These are phyloP conservation scores for Suillus occidentalis DNA, from an alignment of 768 basidiomycete species.

Conservation along the genomic window DNA sequence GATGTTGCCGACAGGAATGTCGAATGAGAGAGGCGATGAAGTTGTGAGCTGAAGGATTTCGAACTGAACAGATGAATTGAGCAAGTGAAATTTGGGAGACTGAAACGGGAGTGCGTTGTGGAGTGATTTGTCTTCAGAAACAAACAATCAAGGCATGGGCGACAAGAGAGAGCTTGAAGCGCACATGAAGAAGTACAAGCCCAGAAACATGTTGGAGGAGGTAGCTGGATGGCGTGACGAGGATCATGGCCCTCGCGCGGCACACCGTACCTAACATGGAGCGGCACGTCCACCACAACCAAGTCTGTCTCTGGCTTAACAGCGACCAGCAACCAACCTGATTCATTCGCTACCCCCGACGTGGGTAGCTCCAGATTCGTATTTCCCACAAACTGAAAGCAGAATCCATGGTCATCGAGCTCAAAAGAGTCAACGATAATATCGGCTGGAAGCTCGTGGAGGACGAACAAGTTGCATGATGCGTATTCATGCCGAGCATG, in stretches of 20 bases:
- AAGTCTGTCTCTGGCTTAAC: constrained; percentile 18
- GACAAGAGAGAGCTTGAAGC: constrained; percentile 4
- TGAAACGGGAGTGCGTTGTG: constrained; percentile 11
- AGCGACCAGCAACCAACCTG: constrained; percentile 32
- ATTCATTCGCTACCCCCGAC: constrained; percentile 29
- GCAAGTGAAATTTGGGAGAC: constrained; percentile 25
- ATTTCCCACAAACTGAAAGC: constrained; percentile 37
- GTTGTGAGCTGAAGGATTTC: constrained; percentile 6
- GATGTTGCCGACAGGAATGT: constrained; percentile 36
- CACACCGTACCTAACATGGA: constrained; percentile 45
- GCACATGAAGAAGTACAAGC: constrained; percentile 29
- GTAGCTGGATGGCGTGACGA: constrained; percentile 23
- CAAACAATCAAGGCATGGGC: neutral
- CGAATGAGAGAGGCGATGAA: constrained; percentile 10
- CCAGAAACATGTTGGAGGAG: constrained; percentile 33
- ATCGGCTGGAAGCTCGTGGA: constrained; percentile 37
- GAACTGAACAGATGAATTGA: constrained; percentile 19
- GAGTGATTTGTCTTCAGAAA: constrained; percentile 11
- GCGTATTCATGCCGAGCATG: constrained; percentile 8
- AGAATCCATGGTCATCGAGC: constrained; percentile 33
- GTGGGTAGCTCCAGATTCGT: constrained; percentile 46
- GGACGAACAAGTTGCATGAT: constrained; percentile 32
- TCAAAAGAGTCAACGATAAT: constrained; percentile 49
- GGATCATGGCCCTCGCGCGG: constrained; percentile 19
- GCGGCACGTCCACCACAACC: constrained; percentile 35